Conservation (phyloP, 331 rosid genomes). For the Arachis monticola region DNA sequence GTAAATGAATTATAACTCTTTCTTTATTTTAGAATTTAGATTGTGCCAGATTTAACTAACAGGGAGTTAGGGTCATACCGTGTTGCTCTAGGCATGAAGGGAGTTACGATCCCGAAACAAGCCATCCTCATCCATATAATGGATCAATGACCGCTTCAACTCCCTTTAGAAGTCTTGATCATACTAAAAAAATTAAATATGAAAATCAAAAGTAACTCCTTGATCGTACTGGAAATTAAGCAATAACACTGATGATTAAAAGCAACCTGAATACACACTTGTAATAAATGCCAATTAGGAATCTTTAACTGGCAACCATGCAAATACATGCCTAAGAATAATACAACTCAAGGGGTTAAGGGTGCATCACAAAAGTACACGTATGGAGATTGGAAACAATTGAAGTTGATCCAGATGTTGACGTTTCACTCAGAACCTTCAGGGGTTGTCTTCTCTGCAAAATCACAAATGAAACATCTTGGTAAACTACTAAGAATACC, state of each 20-base stretch:
- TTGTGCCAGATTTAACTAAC: not conserved
- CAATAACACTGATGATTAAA: slow-evolving; percentile 28
- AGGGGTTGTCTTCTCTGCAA: slow-evolving; percentile 48
- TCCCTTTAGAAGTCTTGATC: not conserved
- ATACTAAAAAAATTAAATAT: not conserved
- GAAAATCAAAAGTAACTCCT: slow-evolving; percentile 37
- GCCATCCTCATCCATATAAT: not conserved
- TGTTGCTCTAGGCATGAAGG: not conserved
- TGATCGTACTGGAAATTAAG: not conserved
- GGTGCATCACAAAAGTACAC: slow-evolving; percentile 24
- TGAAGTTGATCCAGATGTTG: slow-evolving; percentile 27
- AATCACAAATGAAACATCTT: slow-evolving; percentile 27
- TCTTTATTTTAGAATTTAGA: not conserved
- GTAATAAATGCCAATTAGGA: not conserved
- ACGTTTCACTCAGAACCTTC: slow-evolving; percentile 50
- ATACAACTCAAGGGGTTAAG: slow-evolving; percentile 24
- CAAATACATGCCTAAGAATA: slow-evolving; percentile 27
- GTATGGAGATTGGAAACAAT: slow-evolving; percentile 23
- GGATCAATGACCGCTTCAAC: slow-evolving; percentile 2
- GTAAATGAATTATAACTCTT: slow-evolving; percentile 6
- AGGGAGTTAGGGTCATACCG: slow-evolving; percentile 1
- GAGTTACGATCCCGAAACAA: not conserved
- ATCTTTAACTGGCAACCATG: slow-evolving; percentile 25
- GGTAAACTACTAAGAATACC: slow-evolving; percentile 6
- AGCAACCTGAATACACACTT: slow-evolving; percentile 29